Evolutionary conservation across 2,329 filamentous ascomycete species (phyloP), one percentile per base, ranked within the genome.

Genomic region (Fusarium gaditjirri): DNA sequence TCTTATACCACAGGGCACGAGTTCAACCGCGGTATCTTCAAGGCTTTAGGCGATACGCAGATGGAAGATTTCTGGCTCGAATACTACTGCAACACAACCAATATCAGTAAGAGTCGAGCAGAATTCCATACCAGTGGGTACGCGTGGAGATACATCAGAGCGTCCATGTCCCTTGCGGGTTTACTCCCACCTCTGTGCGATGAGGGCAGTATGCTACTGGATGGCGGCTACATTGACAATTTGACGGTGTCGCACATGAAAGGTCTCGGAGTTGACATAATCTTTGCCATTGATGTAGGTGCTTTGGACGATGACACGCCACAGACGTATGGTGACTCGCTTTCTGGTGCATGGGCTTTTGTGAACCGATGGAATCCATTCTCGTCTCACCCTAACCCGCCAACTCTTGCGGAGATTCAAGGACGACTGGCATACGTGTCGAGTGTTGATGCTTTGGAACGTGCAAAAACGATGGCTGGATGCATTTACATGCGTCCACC

Each of bases 21-120:
- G 78, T 99, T 99, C 88, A 99, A 99, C 77, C 93, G 96, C 11
- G 96, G 96, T 43, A 98, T 99, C 72, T 99, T 98, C 89, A 99
- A 99, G 82, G 94, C 95, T 0, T 98, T 99, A 80, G 96, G 95
- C 19, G 94, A 98, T 77, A 93, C 94, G 14, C 96, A 98, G 79
- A 98, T 99, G 64, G 96, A 99, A 82, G 96, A 99, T 81, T 99
- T 98, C 78, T 99, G 96, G 96, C 88, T 99, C 16, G 94, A 97
- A 75, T 99, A 94, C 80, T 99, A 99, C 84, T 99, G 97, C 87
- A 99, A 99, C 83, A 98, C 96, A 1, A 99, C 97, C 41, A 99
- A 98, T 81, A 98, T 99, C 83, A 97, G 93, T 84, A 97, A 97
- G 81, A 96, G 93, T 68, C 89, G 95, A 25, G 90, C 90, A 6